Evolutionary conservation across 1,284 basidiomycete genomes (phyloP).

Genomic region (Neotropicomus parvogracilis): DNA sequence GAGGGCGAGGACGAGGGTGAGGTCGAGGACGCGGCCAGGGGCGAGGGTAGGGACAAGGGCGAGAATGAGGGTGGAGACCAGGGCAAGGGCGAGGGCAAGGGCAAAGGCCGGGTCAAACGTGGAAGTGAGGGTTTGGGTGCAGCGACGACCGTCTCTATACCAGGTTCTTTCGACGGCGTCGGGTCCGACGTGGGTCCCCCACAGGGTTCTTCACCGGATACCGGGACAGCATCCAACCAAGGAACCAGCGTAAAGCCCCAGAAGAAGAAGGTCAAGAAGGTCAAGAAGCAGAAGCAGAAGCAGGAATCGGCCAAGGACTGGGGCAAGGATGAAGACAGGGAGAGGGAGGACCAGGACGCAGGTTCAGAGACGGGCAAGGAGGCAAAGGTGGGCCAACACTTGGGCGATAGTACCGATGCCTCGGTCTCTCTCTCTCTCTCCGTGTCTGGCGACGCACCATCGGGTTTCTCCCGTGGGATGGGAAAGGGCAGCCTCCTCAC

Average conservation of each 20-base stretch:
- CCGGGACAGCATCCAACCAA: slow-evolving; percentile 36
- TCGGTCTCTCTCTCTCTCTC: slow-evolving; percentile 7
- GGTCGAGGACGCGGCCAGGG: slow-evolving; percentile 23
- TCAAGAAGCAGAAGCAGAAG: neutral
- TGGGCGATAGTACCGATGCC: slow-evolving; percentile 20
- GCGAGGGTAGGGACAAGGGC: neutral
- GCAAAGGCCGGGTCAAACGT: too few relatives aligned
- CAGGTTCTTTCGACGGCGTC: slow-evolving; percentile 13
- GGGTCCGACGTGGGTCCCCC: neutral
- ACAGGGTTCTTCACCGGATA: neutral
- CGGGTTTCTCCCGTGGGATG: slow-evolving; percentile 1
- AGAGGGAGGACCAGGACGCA: slow-evolving; percentile 3
- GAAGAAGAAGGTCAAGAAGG: slow-evolving; percentile 49
- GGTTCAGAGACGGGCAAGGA: slow-evolving; percentile 15
- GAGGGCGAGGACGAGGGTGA: slow-evolving; percentile 27
- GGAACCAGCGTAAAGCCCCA: slow-evolving; percentile 45
- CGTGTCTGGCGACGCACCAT: neutral
- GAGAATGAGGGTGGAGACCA: neutral
- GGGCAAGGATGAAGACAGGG: neutral
- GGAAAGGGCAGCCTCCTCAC: neutral
- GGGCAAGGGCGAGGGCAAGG: neutral
- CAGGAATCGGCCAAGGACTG: slow-evolving; percentile 16
- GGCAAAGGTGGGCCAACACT: neutral
- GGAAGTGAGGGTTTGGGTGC: neutral
- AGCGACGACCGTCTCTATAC: slow-evolving; percentile 1